Percentiles rank a stretch among this genome's conserved stretches.
Evolutionary conservation across 2,329 filamentous ascomycete genomes (phyloP).

Genomic region (Beauveria asiatica): DNA sequence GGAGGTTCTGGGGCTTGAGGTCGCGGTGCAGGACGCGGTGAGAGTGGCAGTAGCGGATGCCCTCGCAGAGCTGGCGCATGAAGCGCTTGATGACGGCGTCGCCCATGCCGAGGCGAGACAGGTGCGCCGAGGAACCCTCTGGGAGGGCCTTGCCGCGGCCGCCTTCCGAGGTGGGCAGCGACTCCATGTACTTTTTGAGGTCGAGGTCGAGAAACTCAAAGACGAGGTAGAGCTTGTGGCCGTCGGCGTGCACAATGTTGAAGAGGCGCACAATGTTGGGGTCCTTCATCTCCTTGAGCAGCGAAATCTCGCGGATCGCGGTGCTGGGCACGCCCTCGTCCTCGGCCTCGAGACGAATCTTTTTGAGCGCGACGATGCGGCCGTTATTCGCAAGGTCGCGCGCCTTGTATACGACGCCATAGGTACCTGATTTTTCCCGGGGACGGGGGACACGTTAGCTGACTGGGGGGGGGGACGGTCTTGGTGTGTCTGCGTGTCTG

Average conservation of each 20-base stretch:
- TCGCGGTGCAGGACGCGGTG: conserved; percentile 83
- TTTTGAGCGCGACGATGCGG: conserved; percentile 87
- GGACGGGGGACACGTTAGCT: neutral
- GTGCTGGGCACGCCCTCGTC: conserved; percentile 90
- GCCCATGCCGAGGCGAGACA: conserved; percentile 63
- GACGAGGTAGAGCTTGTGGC: conserved; percentile 89
- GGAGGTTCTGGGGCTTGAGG: conserved; percentile 81
- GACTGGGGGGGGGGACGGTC: too few relatives aligned
- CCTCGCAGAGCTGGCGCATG: conserved; percentile 79
- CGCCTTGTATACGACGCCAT: conserved; percentile 93
- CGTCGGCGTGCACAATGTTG: conserved; percentile 91
- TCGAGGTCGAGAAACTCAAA: conserved; percentile 88
- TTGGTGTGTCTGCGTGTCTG: too few relatives aligned
- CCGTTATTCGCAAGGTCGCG: conserved; percentile 73
- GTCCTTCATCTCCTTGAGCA: conserved; percentile 91
- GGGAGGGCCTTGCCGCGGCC: conserved; percentile 79
- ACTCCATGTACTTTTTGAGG: conserved; percentile 94
- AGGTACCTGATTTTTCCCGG: conserved; percentile 56
- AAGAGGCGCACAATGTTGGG: conserved; percentile 80
- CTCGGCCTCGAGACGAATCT: conserved; percentile 90
- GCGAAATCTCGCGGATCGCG: conserved; percentile 87
- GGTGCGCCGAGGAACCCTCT: conserved; percentile 58
- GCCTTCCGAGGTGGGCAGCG: conserved; percentile 73
- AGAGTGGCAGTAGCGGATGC: conserved; percentile 80
- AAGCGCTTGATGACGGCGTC: conserved; percentile 85